These are phyloP conservation scores for Phytopythium delawarense DNA, from an alignment of 352 stramenopile genomes.

Conservation along the genomic window DNA sequence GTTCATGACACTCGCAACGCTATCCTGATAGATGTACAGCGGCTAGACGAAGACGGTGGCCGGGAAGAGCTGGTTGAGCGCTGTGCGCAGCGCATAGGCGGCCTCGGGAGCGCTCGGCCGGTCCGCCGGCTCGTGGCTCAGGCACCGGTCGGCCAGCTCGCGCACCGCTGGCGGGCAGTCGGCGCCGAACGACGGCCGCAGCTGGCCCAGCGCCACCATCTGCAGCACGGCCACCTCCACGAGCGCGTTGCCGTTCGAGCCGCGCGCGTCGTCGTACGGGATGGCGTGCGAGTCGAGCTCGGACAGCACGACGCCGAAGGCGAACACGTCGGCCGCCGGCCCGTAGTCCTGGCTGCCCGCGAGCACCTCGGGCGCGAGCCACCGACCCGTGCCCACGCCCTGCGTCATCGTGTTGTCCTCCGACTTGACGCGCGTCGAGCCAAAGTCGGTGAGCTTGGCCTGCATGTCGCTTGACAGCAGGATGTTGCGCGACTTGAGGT, in stretches of 20 bases:
- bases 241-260: constrained; percentile 16
- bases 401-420: constrained; percentile 22
- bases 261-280: constrained; percentile 27
- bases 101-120: no score
- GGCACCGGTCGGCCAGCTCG: no score
- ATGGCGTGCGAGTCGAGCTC: constrained; percentile 39
- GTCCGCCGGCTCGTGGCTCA: no score
- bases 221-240: constrained; percentile 34
- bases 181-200: constrained; percentile 9
- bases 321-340: constrained; percentile 30
- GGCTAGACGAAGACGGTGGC: no score
- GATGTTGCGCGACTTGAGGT: constrained; percentile 55
- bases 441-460: constrained; percentile 24
- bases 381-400: constrained; percentile 16
- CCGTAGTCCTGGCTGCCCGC: constrained; percentile 21
- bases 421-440: constrained; percentile 9
- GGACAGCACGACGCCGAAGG: constrained; percentile 33
- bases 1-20: no score
- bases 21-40: no score
- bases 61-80: no score
- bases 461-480: constrained; percentile 26
- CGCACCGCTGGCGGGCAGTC: no score
- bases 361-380: constrained; percentile 40
- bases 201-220: constrained; percentile 23
- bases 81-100: no score